These are phyloP conservation scores for Linderniella brevidens DNA, from an alignment of 257 asterid genomes.

Conservation along the genomic window DNA sequence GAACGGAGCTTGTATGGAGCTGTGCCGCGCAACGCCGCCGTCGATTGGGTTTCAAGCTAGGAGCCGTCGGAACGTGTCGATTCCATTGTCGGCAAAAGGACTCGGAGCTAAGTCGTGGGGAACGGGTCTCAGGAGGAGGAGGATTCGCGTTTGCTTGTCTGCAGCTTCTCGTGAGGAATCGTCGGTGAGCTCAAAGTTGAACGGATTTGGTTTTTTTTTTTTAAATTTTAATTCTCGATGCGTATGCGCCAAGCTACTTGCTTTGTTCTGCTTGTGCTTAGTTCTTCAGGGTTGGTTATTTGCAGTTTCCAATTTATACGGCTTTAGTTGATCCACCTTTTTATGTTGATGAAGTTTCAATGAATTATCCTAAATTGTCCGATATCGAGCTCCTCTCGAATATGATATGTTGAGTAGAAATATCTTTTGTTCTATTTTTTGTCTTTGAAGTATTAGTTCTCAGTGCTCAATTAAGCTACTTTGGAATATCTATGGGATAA, in stretches of 20 bases:
- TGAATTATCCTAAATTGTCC: too few species aligned
- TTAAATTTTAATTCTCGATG: too few species aligned
- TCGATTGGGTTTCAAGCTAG: slow-evolving; percentile 23
- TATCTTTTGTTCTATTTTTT: too few species aligned
- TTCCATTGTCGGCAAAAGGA: slow-evolving; percentile 12
- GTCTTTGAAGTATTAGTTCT: too few species aligned
- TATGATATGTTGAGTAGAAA: too few species aligned
- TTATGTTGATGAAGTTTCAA: too few species aligned
- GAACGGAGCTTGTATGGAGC: slow-evolving; percentile 14
- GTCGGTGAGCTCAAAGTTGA: slow-evolving; percentile 1
- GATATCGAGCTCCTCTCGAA: too few species aligned
- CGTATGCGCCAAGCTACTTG: not conserved
- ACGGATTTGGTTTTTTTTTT: too few species aligned
- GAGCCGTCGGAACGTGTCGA: slow-evolving; percentile 10
- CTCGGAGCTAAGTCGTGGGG: slow-evolving; percentile 15
- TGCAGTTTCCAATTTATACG: too few species aligned
- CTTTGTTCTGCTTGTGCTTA: too few species aligned
- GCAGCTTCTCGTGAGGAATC: slow-evolving; percentile 78
- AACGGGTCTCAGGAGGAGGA: slow-evolving; percentile 15
- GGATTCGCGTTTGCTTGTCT: slow-evolving; percentile 26
- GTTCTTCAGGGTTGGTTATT: too few species aligned
- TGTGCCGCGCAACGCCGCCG: slow-evolving; percentile 22
- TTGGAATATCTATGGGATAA: not conserved
- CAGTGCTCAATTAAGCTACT: not conserved
- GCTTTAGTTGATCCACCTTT: too few species aligned